A percentile compares a stretch with the other conserved stretches of the same genome.
Evolutionary conservation across 768 basidiomycete genomes (phyloP).

Genomic region (Lactarius deliciosus): DNA sequence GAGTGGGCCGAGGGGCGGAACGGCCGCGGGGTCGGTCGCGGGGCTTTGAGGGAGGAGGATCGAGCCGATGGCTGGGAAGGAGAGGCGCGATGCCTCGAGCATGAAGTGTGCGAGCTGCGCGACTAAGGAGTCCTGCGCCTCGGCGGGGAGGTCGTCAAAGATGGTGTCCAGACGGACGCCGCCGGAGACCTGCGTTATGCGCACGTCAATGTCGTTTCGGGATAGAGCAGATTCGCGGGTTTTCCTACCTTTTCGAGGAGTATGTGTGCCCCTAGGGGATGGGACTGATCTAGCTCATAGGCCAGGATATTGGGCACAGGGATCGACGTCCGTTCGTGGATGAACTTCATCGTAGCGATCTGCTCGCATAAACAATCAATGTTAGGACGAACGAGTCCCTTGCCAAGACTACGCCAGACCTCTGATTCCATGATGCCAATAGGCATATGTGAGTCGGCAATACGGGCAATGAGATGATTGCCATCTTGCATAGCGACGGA

Average conservation of each 20-base stretch:
- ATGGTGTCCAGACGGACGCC: conserved; percentile 33
- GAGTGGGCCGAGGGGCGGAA: conserved; percentile 27
- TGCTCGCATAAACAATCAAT: conserved; percentile 14
- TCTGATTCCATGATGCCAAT: conserved; percentile 30
- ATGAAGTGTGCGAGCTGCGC: conserved; percentile 35
- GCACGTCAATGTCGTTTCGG: background rate
- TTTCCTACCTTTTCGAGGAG: conserved; percentile 34
- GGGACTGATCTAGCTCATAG: conserved; percentile 21
- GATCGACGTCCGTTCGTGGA: conserved; percentile 34
- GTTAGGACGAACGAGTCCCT: background rate
- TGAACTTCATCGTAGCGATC: conserved; percentile 36
- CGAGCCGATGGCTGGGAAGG: conserved; percentile 36
- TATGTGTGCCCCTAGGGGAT: conserved; percentile 30
- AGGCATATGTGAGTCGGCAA: conserved; percentile 26
- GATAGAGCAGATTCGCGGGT: background rate
- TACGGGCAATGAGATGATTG: conserved; percentile 30
- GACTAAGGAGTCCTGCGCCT: conserved; percentile 34
- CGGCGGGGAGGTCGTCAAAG: conserved; percentile 32
- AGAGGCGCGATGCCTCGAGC: conserved; percentile 33
- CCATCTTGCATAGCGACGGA: conserved; percentile 31
- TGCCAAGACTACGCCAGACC: conserved; percentile 15
- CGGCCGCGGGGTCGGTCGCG: conserved; percentile 2
- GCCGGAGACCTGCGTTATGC: conserved; percentile 32
- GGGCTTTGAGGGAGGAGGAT: conserved; percentile 21
- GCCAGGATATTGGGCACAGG: conserved; percentile 33